Conservation (phyloP, 495 filamentous ascomycete species). For the Tuber indicum region DNA sequence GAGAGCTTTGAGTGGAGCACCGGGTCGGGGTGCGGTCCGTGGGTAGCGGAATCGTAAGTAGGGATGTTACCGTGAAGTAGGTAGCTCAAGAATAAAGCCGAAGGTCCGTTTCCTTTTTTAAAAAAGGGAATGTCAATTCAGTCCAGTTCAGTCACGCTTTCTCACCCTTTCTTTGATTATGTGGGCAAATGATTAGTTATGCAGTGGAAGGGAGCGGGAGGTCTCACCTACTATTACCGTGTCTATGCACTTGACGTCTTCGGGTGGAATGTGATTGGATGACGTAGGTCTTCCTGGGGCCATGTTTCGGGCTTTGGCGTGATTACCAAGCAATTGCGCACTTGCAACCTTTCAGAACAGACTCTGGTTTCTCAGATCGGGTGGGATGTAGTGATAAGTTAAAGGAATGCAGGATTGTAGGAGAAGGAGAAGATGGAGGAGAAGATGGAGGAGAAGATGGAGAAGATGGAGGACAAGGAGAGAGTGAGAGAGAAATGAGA, state of each 20-base stretch:
- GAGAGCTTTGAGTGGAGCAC: constrained; percentile 55
- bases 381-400: neutral
- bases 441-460: neutral
- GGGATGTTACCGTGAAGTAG: constrained; percentile 62
- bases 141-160: neutral
- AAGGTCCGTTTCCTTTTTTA: constrained; percentile 55
- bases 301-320: constrained; percentile 18
- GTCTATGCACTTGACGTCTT: constrained; percentile 30
- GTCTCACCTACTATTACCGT: constrained; percentile 39
- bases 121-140: constrained; percentile 7
- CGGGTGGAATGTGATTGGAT: constrained; percentile 18
- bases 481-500: neutral
- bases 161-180: neutral
- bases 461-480: neutral
- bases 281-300: constrained; percentile 33
- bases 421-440: neutral
- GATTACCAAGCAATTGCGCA: constrained; percentile 3
- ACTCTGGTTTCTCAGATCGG: neutral
- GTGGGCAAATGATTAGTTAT: neutral
- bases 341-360: neutral
- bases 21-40: constrained; percentile 55
- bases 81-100: constrained; percentile 61
- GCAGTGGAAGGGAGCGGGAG: neutral
- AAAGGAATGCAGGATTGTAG: neutral
- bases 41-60: constrained; percentile 49